A percentile compares a stretch with the other conserved stretches of the same genome.
Evolutionary conservation across 129 eudicot genomes (phyloP).

Genomic region (Sambucus nigra): DNA sequence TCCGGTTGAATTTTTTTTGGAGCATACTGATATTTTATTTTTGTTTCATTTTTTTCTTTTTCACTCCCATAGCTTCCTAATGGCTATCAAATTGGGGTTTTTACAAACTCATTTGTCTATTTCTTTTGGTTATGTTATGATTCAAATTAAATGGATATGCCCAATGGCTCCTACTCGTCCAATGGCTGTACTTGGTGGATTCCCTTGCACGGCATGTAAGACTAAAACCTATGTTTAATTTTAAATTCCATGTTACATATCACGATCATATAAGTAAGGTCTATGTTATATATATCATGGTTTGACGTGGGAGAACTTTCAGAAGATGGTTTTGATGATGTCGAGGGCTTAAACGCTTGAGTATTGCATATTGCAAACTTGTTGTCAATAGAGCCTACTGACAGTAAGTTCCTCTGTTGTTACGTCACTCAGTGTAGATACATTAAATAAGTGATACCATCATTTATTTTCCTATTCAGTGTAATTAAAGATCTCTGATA

Average conservation of each 20-base stretch:
- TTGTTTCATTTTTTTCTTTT: no score
- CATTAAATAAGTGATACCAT: neutral
- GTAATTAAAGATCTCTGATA: no score
- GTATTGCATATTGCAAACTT: slow-evolving; percentile 80
- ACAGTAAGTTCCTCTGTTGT: slow-evolving; percentile 52
- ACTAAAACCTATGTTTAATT: neutral
- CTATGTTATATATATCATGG: slow-evolving; percentile 27
- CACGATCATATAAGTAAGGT: neutral
- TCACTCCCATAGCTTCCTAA: neutral
- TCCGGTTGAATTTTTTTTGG: neutral
- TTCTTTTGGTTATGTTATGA: neutral
- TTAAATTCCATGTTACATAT: neutral
- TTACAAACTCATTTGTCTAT: no score
- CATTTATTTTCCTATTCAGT: neutral
- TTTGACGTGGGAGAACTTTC: slow-evolving; percentile 52
- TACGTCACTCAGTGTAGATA: neutral
- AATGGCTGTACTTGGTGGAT: slow-evolving; percentile 52
- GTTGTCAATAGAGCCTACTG: slow-evolving; percentile 85
- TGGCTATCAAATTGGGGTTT: no score
- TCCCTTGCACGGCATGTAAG: slow-evolving; percentile 67
- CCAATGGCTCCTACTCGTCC: slow-evolving; percentile 78
- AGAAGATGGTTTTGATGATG: slow-evolving; percentile 63
- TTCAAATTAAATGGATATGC: slow-evolving; percentile 48
- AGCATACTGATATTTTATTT: neutral
- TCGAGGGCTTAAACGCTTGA: slow-evolving; percentile 90